Conservation (phyloP, 352 stramenopile genomes). For the Globisporangium viniferum region DNA sequence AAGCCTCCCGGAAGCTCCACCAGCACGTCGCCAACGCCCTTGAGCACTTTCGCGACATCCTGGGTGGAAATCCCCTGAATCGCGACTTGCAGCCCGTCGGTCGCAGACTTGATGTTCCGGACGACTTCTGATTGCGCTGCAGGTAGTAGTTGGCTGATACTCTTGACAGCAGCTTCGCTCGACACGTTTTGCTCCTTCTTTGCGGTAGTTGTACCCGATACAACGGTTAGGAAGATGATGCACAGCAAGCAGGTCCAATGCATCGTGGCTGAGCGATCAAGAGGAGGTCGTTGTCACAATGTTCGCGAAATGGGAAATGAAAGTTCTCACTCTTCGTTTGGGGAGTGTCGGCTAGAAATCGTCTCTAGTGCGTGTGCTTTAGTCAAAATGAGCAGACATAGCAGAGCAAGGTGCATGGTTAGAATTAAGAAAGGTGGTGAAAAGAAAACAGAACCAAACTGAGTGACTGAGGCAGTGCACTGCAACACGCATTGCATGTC, state of each 20-base stretch:
- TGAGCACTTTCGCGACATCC: conserved; percentile 36
- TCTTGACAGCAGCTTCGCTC: conserved; percentile 21
- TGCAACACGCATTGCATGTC: not conserved
- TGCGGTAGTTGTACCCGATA: not conserved
- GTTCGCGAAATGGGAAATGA: conserved; percentile 4
- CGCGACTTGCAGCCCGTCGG: conserved; percentile 43
- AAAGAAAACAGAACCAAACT: not conserved
- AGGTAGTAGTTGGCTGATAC: conserved; percentile 18
- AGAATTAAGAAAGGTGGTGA: not conserved
- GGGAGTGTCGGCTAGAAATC: not conserved
- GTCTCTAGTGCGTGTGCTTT: not conserved
- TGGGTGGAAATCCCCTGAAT: conserved; percentile 23
- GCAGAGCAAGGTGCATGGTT: not conserved
- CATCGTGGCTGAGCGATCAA: conserved; percentile 5
- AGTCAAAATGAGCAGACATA: not conserved
- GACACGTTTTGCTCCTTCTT: not conserved
- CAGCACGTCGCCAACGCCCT: conserved; percentile 37
- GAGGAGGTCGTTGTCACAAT: not conserved
- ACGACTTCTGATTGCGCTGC: conserved; percentile 15
- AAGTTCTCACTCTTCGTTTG: not conserved
- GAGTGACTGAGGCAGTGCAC: not conserved
- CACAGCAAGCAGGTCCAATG: not conserved
- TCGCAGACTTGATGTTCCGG: conserved; percentile 34
- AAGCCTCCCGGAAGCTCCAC: conserved; percentile 30
- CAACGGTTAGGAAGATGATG: not conserved